Percentiles rank a stretch among this genome's conserved stretches.
Evolutionary conservation across 495 filamentous ascomycete species (phyloP).

Genomic region (Hyaloscypha bicolor): DNA sequence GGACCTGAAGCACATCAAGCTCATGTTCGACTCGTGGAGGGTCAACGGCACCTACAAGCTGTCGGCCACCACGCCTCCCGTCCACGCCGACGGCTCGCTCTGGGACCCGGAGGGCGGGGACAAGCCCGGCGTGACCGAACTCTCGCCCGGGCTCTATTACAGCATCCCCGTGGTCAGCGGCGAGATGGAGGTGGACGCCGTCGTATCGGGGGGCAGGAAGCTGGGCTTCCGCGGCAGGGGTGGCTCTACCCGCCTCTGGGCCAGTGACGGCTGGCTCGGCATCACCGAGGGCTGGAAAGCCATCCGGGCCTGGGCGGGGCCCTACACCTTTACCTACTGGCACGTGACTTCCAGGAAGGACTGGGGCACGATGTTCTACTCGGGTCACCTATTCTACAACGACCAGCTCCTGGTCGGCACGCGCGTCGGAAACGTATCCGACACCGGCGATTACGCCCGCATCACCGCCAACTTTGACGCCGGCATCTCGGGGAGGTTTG

Average conservation of each 20-base stretch:
- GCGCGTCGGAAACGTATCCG: neutral
- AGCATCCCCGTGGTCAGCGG: slow-evolving; percentile 1
- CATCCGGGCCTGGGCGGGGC: neutral
- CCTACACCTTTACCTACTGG: slow-evolving; percentile 2
- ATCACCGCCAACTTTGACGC: slow-evolving; percentile 1
- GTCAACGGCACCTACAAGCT: slow-evolving; percentile 2
- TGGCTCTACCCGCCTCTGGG: neutral
- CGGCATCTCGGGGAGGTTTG: slow-evolving; percentile 1
- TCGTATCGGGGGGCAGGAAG: slow-evolving; percentile 1
- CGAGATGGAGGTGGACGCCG: neutral
- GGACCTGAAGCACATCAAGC: neutral
- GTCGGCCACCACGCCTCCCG: slow-evolving; percentile 1
- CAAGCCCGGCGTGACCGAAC: slow-evolving; percentile 1
- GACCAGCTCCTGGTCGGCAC: slow-evolving; percentile 1
- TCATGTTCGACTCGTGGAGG: neutral
- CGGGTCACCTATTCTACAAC: neutral
- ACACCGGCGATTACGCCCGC: neutral
- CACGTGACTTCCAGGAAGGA: neutral
- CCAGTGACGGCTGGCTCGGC: neutral
- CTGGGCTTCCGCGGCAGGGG: slow-evolving; percentile 1
- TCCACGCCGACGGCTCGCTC: slow-evolving; percentile 1
- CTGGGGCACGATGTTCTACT: neutral
- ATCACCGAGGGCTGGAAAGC: neutral
- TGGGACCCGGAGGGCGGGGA: neutral
- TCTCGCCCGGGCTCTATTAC: slow-evolving; percentile 2